Percentiles rank a stretch among this genome's conserved stretches.
Evolutionary conservation across 2,329 filamentous ascomycete genomes (phyloP).

Genomic region (Fusarium tjaetaba): DNA sequence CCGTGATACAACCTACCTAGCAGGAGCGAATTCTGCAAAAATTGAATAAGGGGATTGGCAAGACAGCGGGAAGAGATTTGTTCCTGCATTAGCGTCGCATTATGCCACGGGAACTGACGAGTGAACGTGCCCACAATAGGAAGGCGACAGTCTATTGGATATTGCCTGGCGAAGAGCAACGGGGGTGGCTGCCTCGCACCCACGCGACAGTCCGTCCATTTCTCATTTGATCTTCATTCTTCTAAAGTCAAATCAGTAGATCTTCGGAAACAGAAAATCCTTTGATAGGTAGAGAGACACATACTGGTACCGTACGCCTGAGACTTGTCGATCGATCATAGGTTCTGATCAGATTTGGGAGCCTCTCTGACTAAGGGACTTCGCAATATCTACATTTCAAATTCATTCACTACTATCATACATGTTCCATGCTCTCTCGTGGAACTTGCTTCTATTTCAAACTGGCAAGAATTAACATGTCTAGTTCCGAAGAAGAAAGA

Average conservation of each 20-base stretch:
- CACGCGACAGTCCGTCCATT: conserved; percentile 18
- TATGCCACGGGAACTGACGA: conserved; percentile 31
- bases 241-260: neutral
- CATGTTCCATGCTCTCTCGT: neutral
- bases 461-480: neutral
- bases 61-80: conserved; percentile 33
- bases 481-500: neutral
- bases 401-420: neutral
- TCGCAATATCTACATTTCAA: neutral
- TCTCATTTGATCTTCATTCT: conserved; percentile 7
- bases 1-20: neutral
- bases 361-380: neutral
- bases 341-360: neutral
- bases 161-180: neutral
- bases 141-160: conserved; percentile 17
- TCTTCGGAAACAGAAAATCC: conserved; percentile 4
- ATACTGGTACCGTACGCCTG: neutral
- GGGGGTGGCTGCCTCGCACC: conserved; percentile 8
- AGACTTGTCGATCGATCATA: conserved; percentile 4
- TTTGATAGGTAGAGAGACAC: neutral
- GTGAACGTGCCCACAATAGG: conserved; percentile 14
- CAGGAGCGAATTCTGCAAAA: conserved; percentile 1
- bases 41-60: conserved; percentile 18
- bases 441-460: neutral
- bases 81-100: conserved; percentile 44